Percentiles rank a stretch among this genome's conserved stretches.
Conservation (phyloP, 495 filamentous ascomycete species). For the Aspergillus cristatus region DNA sequence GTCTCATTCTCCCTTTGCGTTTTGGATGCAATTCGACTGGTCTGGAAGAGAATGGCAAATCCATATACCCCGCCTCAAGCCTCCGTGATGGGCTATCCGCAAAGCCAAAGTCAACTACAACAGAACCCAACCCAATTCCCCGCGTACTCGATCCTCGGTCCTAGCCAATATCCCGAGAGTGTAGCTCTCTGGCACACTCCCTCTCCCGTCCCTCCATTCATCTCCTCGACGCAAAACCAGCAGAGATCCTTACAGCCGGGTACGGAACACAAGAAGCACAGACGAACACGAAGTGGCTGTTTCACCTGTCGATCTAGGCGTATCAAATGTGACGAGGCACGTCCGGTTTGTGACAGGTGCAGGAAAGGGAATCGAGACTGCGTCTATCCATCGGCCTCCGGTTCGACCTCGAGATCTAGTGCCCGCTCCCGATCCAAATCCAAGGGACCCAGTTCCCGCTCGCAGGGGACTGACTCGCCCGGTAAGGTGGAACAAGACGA, state of each 20-base stretch:
- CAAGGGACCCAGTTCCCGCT: conserved; percentile 33
- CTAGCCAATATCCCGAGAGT: conserved; percentile 31
- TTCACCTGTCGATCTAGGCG: conserved; percentile 84
- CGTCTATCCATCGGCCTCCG: conserved; percentile 60
- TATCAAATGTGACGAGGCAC: conserved; percentile 89
- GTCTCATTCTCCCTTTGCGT: conserved; percentile 1
- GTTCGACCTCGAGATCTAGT: conserved; percentile 23
- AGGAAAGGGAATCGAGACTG: conserved; percentile 80
- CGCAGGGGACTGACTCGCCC: conserved; percentile 40
- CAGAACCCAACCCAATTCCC: conserved; percentile 18
- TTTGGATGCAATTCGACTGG: conserved; percentile 11
- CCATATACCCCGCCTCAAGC: conserved; percentile 26
- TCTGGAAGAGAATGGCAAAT: conserved; percentile 25
- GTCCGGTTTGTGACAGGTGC: conserved; percentile 82
- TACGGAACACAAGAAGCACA: conserved; percentile 79
- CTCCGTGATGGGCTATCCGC: conserved; percentile 22
- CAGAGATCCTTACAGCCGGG: conserved; percentile 21
- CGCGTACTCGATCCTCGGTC: conserved; percentile 29
- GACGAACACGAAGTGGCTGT: conserved; percentile 87
- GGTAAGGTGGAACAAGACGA: conserved; percentile 37
- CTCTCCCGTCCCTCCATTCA: conserved; percentile 18
- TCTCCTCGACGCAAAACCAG: conserved; percentile 16
- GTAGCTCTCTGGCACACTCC: conserved; percentile 37
- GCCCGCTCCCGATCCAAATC: conserved; percentile 36
- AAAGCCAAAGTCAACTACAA: conserved; percentile 3